Conservation (phyloP, 148 eudicot species). For the Fagopyrum homotropicum region DNA sequence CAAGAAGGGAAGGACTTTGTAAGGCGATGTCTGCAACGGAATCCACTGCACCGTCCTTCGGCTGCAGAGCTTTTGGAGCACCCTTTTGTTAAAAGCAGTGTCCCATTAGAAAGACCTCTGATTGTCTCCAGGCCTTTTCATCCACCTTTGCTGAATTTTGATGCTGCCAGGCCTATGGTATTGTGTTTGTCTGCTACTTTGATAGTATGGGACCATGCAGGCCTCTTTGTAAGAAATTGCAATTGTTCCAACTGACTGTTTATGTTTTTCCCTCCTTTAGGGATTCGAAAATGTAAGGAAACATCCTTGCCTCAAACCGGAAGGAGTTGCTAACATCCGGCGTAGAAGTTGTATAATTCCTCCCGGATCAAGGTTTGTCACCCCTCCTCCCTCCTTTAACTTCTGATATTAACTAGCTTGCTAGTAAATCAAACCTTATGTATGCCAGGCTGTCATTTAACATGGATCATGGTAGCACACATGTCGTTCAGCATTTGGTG, state of each 20-base stretch:
- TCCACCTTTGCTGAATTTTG: constrained; percentile 6
- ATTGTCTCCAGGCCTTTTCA: constrained; percentile 20
- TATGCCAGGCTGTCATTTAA: background rate
- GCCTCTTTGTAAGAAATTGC: background rate
- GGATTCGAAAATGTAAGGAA: background rate
- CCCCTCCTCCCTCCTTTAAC: background rate
- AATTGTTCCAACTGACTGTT: background rate
- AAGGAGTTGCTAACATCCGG: constrained; percentile 7
- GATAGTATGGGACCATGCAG: background rate
- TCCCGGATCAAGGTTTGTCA: constrained; percentile 7
- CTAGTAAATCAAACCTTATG: background rate
- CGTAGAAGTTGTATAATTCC: background rate
- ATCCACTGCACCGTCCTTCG: constrained; percentile 49
- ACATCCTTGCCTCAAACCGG: constrained; percentile 5
- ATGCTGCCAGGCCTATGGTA: constrained; percentile 7
- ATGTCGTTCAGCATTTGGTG: background rate
- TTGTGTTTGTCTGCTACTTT: background rate
- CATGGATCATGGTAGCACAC: too few relatives aligned
- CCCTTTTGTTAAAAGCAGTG: constrained; percentile 40
- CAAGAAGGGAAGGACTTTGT: constrained; percentile 57
- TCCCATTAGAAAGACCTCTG: constrained; percentile 28
- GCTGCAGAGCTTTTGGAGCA: constrained; percentile 58
- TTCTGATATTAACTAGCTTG: background rate
- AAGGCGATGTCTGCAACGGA: constrained; percentile 48
- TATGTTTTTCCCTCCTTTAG: constrained; percentile 2